Percentiles rank a stretch among this genome's conserved stretches.
Conservation (phyloP, 805 yeast species). For the Danielozyma ontarioensis region DNA sequence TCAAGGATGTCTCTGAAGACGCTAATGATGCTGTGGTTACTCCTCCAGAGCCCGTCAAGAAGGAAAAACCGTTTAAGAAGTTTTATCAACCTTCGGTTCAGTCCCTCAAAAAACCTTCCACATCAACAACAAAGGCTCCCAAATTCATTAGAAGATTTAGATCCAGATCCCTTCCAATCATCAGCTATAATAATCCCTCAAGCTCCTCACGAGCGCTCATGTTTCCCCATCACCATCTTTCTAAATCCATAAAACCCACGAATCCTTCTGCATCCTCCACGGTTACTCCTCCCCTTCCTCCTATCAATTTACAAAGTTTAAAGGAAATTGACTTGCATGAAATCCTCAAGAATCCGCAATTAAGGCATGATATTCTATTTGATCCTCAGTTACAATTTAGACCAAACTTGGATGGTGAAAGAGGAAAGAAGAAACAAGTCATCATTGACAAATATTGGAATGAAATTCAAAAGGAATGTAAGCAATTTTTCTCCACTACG, state of each 20-base stretch:
- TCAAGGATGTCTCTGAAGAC: not conserved
- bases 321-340: constrained; percentile 85
- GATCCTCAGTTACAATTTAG: constrained; percentile 91
- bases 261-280: constrained; percentile 3
- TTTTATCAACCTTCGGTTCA: not conserved
- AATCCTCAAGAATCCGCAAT: constrained; percentile 84
- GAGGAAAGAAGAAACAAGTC: constrained; percentile 73
- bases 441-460: constrained; percentile 82
- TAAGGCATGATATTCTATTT: constrained; percentile 87
- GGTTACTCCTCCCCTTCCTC: constrained; percentile 55
- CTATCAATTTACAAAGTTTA: constrained; percentile 74
- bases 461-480: constrained; percentile 66
- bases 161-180: constrained; percentile 38
- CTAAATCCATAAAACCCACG: constrained; percentile 13
- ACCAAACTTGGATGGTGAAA: constrained; percentile 86
- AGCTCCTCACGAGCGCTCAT: constrained; percentile 9
- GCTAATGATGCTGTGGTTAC: too few relatives aligned
- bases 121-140: constrained; percentile 19
- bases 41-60: too few relatives aligned
- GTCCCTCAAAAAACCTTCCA: constrained; percentile 1
- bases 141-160: constrained; percentile 32
- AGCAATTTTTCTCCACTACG: constrained; percentile 26
- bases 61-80: not conserved
- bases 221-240: constrained; percentile 5
- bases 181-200: constrained; percentile 23